A percentile compares a stretch with the other conserved stretches of the same genome.
These are phyloP conservation scores for Thielaviopsis musarum DNA, from an alignment of 2,329 filamentous ascomycete genomes.

Conservation along the genomic window DNA sequence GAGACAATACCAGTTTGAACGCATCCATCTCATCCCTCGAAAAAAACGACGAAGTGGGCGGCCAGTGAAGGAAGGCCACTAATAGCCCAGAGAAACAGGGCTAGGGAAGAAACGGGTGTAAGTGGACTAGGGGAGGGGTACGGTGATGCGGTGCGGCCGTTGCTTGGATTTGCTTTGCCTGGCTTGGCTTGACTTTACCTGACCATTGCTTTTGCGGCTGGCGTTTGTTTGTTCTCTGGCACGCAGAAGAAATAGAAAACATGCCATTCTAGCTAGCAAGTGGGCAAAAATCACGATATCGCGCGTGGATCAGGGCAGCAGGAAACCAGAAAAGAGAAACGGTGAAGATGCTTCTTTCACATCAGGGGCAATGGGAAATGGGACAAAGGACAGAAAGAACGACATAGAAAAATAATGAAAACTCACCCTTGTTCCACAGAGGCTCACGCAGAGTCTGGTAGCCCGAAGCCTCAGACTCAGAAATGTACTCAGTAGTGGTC, in stretches of 20 bases:
- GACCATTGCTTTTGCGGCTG: too few relatives aligned
- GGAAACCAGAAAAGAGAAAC: conserved; percentile 7
- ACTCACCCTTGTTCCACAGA: conserved; percentile 48
- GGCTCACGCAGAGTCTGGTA: conserved; percentile 46
- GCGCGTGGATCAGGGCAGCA: not conserved
- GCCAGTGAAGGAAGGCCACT: conserved; percentile 2
- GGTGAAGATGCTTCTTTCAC: too few relatives aligned
- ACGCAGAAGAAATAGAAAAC: conserved; percentile 3
- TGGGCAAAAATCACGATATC: conserved; percentile 9
- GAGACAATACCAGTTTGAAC: too few relatives aligned
- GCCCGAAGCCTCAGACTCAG: conserved; percentile 34
- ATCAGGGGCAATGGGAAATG: not conserved
- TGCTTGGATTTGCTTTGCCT: too few relatives aligned
- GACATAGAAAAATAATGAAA: conserved; percentile 2
- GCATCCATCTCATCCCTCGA: too few relatives aligned
- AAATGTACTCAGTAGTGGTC: conserved; percentile 34
- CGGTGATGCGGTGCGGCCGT: not conserved
- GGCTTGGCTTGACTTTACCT: too few relatives aligned
- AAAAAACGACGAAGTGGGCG: not conserved
- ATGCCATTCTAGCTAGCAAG: not conserved
- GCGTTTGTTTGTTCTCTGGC: too few relatives aligned
- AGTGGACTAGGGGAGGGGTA: not conserved
- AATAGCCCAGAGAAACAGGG: conserved; percentile 4
- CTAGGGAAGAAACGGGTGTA: conserved; percentile 12
- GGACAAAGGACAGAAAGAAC: conserved; percentile 4